phyloP scores from a whole-genome alignment of 2,329 filamentous ascomycete genomes.

The Rachicladosporium sp. region DNA sequence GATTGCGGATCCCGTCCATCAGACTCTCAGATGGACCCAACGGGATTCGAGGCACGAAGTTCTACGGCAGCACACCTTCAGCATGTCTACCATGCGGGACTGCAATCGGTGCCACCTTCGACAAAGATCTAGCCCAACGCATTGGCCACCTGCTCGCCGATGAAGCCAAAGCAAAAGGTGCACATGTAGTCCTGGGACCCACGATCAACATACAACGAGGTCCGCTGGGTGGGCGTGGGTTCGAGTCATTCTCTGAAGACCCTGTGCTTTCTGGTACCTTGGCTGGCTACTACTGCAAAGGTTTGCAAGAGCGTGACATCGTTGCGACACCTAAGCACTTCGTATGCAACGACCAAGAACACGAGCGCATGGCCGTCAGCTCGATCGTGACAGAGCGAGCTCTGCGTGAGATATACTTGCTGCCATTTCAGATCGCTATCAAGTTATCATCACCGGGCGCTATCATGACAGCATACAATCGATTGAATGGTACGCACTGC shows the following conservation, averaged over 20 bases:
- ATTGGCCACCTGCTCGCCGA: constrained; percentile 14
- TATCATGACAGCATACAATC: constrained; percentile 65
- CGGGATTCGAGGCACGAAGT: constrained; percentile 54
- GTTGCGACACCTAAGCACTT: constrained; percentile 72
- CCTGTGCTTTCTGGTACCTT: constrained; percentile 64
- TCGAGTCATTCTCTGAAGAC: constrained; percentile 79
- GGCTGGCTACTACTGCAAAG: constrained; percentile 47
- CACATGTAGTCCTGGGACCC: constrained; percentile 17
- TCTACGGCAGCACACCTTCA: constrained; percentile 53
- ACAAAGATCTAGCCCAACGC: constrained; percentile 1
- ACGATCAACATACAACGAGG: constrained; percentile 19
- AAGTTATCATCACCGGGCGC: background rate
- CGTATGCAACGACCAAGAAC: constrained; percentile 63
- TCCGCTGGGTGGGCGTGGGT: constrained; percentile 58
- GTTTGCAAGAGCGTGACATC: constrained; percentile 60
- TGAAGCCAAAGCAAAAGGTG: constrained; percentile 18
- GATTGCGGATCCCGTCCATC: constrained; percentile 51
- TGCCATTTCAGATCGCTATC: constrained; percentile 61
- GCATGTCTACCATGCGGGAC: constrained; percentile 64
- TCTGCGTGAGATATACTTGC: constrained; percentile 58
- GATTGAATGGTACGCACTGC: constrained; percentile 58
- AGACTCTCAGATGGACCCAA: constrained; percentile 59
- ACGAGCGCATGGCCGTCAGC: constrained; percentile 51
- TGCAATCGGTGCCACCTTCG: constrained; percentile 4
- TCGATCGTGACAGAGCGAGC: constrained; percentile 52